Base-by-base conservation (phyloP, 768 basidiomycete species). In the Calocybe gangraenosa region DNA sequence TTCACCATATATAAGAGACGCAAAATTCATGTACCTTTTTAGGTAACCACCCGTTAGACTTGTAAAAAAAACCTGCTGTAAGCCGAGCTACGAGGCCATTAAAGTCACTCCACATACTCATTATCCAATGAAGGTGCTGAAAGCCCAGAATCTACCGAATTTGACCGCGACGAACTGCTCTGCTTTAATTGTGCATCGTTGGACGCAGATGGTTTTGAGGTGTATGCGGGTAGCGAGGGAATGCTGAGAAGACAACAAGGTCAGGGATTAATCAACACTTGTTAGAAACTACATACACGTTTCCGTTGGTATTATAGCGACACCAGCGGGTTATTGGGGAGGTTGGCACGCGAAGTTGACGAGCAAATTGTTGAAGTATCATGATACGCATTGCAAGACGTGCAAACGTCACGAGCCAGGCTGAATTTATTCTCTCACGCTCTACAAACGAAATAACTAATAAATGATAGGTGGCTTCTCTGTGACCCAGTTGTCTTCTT, bases 321-420 rank as follows among this genome's bases (percentile, higher is more conserved):
- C 36, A 19, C 50, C 50, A 50, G 13, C 55, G 50, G n/a, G 48
- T 40, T 44, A 48, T 37, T 47, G 50, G 46, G 40, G 53, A 40
- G 9, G 51, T 20, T 8, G 43, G 33, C 21, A 40, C 45, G 21
- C 47, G 50, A 35, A 49, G 46, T 11, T 49, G 49, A 11, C 52
- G 46, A 31, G 55, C 44, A 40, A 56, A 44, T 18, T 28, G 25
- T 28, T 28, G 25, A 11, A 28, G 11, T 28, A 28, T 5, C 25
- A 28, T 28, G 25, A n/a, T n/a, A n/a, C 37, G 14, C 25, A 14
- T 45, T 32, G 15, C 3, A n/a, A 33, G 17, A 23, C 14, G 25
- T 15, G 15, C 34, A 22, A 42, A 45, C 48, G 44, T 47, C 51
- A 43, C 10, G 39, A 32, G 15, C 37, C n/a, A 20, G 9, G 40